A percentile compares a stretch with the other conserved stretches of the same genome.
Evolutionary conservation across 2,329 filamentous ascomycete genomes (phyloP).

Genomic region (Alternaria gansuensis): DNA sequence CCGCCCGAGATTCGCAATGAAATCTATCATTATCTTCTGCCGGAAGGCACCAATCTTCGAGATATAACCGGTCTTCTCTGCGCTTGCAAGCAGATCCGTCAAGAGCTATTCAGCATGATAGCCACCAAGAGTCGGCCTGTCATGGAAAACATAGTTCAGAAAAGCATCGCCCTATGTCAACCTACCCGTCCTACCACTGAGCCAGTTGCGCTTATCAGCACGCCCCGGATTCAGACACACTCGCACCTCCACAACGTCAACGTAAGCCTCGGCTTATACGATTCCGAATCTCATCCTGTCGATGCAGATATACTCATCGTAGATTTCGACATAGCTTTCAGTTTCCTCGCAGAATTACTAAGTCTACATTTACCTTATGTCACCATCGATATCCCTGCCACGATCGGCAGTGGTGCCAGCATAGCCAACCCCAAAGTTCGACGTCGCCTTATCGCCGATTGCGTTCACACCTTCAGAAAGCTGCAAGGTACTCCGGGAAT

Average conservation of each 20-base stretch:
- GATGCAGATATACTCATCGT: not conserved
- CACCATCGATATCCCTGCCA: not conserved
- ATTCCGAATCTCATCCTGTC: not conserved
- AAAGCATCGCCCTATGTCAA: not conserved
- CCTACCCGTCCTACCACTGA: no score
- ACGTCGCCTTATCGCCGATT: not conserved
- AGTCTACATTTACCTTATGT: constrained; percentile 1
- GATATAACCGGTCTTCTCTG: not conserved
- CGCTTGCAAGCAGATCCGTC: constrained; percentile 5
- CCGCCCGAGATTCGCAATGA: constrained; percentile 4
- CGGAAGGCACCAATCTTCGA: not conserved
- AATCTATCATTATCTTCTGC: constrained; percentile 1
- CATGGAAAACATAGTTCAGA: not conserved
- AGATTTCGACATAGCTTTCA: not conserved
- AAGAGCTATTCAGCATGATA: constrained; percentile 5
- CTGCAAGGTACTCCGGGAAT: not conserved
- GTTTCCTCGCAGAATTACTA: not conserved
- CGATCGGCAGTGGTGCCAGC: not conserved
- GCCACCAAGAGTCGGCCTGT: not conserved
- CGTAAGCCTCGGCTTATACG: not conserved
- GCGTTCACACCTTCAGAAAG: not conserved
- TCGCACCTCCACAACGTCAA: constrained; percentile 2
- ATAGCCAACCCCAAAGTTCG: not conserved
- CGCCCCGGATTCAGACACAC: not conserved
- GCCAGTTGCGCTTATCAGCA: not conserved